phyloP scores from a whole-genome alignment of 2,329 filamentous ascomycete genomes.

The Colletotrichum sp. region DNA sequence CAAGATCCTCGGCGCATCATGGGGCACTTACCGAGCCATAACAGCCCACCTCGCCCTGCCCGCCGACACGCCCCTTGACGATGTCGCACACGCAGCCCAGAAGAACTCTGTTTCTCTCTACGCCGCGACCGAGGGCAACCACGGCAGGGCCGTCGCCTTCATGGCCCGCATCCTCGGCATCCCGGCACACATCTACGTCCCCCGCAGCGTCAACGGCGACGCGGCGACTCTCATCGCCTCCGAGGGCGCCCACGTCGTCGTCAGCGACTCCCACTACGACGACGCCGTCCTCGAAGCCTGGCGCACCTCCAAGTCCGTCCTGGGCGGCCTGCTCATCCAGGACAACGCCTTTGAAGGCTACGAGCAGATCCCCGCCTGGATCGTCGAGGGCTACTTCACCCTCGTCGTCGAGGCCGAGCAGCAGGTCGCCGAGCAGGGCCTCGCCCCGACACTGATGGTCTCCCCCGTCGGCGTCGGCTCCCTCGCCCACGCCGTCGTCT shows the following conservation, averaged over 20 bases:
- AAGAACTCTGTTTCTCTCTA: constrained; percentile 52
- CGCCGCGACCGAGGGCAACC: constrained; percentile 78
- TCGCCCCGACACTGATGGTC: constrained; percentile 54
- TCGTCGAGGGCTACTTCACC: constrained; percentile 79
- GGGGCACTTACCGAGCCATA: constrained; percentile 69
- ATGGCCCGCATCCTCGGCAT: constrained; percentile 69
- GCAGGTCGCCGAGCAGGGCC: constrained; percentile 50
- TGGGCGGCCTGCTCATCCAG: constrained; percentile 63
- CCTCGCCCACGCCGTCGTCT: constrained; percentile 71
- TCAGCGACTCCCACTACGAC: constrained; percentile 59
- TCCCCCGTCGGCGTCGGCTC: constrained; percentile 76
- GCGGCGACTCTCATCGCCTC: constrained; percentile 60
- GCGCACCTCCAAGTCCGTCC: constrained; percentile 39
- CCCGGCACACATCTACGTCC: constrained; percentile 65
- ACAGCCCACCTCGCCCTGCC: constrained; percentile 47
- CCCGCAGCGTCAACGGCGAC: constrained; percentile 56
- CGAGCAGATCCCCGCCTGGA: constrained; percentile 72
- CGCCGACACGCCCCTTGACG: constrained; percentile 44
- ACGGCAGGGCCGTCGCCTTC: constrained; percentile 73
- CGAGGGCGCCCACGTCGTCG: constrained; percentile 67
- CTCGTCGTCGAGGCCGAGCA: constrained; percentile 72
- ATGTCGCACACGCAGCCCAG: constrained; percentile 37
- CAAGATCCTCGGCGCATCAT: constrained; percentile 82
- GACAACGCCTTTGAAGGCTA: constrained; percentile 74
- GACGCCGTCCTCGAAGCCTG: constrained; percentile 58